These are phyloP conservation scores for Lactarius sanguifluus DNA, from an alignment of 768 basidiomycete genomes.

Conservation along the genomic window DNA sequence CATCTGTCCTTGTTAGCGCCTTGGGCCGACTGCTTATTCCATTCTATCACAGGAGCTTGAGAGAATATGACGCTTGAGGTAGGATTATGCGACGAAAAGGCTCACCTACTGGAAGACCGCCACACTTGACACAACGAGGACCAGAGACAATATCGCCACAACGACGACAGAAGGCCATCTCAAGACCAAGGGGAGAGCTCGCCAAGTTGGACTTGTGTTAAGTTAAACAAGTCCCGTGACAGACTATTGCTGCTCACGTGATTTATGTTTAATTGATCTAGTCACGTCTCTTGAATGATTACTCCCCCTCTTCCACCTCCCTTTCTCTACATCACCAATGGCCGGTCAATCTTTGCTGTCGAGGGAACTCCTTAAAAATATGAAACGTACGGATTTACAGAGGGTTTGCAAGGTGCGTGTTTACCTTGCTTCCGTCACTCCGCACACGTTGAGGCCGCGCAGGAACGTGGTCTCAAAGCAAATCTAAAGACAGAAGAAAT, in stretches of 20 bases:
- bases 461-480: constrained; percentile 81
- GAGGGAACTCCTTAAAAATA: constrained; percentile 49
- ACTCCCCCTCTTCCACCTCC: neutral
- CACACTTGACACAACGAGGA: constrained; percentile 68
- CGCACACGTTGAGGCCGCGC: constrained; percentile 20
- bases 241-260: constrained; percentile 13
- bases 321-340: constrained; percentile 9
- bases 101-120: constrained; percentile 77
- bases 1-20: constrained; percentile 60
- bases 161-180: constrained; percentile 82
- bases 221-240: neutral
- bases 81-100: constrained; percentile 26
- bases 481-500: constrained; percentile 80
- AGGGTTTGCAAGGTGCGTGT: constrained; percentile 54
- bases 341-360: constrained; percentile 43
- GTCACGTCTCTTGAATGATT: constrained; percentile 11
- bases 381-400: constrained; percentile 59
- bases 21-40: constrained; percentile 50
- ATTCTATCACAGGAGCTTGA: constrained; percentile 67
- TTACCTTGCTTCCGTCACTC: constrained; percentile 12
- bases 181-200: constrained; percentile 9
- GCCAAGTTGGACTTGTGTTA: constrained; percentile 7
- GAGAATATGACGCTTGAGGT: neutral
- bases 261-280: constrained; percentile 7
- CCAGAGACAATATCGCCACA: constrained; percentile 81